A percentile compares a stretch with the other conserved stretches of the same genome.
Evolutionary conservation across 768 basidiomycete species (phyloP).

Genomic region (Inosperma sp.): DNA sequence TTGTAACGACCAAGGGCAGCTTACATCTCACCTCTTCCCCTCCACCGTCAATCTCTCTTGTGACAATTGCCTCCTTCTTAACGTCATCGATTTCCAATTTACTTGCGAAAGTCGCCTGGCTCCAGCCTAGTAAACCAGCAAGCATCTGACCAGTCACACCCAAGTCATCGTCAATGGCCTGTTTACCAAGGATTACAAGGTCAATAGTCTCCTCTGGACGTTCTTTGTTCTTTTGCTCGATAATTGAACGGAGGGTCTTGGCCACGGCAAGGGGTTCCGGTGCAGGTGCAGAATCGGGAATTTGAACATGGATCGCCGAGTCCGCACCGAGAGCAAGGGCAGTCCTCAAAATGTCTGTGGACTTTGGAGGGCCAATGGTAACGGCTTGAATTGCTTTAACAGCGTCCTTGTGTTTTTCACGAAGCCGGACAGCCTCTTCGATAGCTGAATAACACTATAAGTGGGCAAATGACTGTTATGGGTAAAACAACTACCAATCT

Average conservation of each 20-base stretch:
- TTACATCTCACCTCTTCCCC: slow-evolving; percentile 74
- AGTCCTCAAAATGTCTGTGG: slow-evolving; percentile 86
- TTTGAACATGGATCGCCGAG: slow-evolving; percentile 84
- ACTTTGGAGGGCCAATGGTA: slow-evolving; percentile 91
- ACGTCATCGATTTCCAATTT: slow-evolving; percentile 68
- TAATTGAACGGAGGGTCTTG: slow-evolving; percentile 72
- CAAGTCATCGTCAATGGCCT: slow-evolving; percentile 96
- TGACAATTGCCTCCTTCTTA: slow-evolving; percentile 64
- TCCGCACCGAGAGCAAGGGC: slow-evolving; percentile 99
- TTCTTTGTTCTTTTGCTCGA: slow-evolving; percentile 51
- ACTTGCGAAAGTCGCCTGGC: slow-evolving; percentile 94
- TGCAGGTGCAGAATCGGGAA: slow-evolving; percentile 62
- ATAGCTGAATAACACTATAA: slow-evolving; percentile 54
- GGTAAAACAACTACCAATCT: slow-evolving; percentile 68
- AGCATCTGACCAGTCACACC: slow-evolving; percentile 98
- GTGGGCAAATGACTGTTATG: background rate
- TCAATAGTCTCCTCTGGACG: slow-evolving; percentile 48
- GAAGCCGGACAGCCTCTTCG: slow-evolving; percentile 94
- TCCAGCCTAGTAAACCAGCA: slow-evolving; percentile 86
- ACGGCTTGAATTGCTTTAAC: slow-evolving; percentile 88
- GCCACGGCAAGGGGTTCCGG: slow-evolving; percentile 93
- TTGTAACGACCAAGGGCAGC: slow-evolving; percentile 85
- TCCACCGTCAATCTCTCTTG: slow-evolving; percentile 93
- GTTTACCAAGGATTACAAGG: slow-evolving; percentile 93
- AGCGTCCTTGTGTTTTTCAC: slow-evolving; percentile 70